Base-by-base conservation (phyloP, 2,329 filamentous ascomycete species). In the Trichoderma sp. region DNA sequence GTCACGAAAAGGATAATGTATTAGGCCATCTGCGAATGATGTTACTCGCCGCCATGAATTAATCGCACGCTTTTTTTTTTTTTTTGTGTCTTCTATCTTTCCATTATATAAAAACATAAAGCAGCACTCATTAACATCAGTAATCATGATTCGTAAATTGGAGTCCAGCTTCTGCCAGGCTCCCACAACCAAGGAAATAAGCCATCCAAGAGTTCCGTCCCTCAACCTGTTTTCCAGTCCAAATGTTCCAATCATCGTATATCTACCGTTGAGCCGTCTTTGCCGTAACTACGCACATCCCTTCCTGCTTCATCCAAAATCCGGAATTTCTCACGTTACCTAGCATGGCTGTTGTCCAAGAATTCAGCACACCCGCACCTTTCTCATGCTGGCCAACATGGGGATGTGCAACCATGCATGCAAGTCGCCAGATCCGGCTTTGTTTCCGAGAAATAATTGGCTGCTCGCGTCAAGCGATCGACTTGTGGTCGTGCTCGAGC, bases 71-170 rank as follows among this genome's bases (percentile, higher is more conserved):
- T n/a, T n/a, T 34, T 56, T 52, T 27, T 64, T 64, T 64, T 56
- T n/a, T 27, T 64, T 64, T 64, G 45, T n/a, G 5, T 54, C 34
- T 39, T 34, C 37, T 52, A 19, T 19, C 32, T 54, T 64, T 64
- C 39, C 27, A 45, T 27, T 56, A 45, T 19, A 64, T 57, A 56
- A 17, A 64, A 27, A 45, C 37, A 45, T 57, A 48, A 25, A 63
- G n/a, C n/a, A 48, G 8, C 54, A 59, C 32, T 64, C 59, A 34
- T 68, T 42, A 57, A 35, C 60, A 29, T 64, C 48, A 57, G 37
- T 22, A 48, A 53, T 74, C 73, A 68, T 74, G 69, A 74, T 73
- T 75, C 72, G 70, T 74, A 57, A 70, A 70, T 69, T 19, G 42
- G 45, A 22, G 17, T 42, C 34, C 27, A 48, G 45, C 27, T 25